These are phyloP conservation scores for Alternaria arborescens DNA, from an alignment of 2,329 filamentous ascomycete species.

Conservation along the genomic window DNA sequence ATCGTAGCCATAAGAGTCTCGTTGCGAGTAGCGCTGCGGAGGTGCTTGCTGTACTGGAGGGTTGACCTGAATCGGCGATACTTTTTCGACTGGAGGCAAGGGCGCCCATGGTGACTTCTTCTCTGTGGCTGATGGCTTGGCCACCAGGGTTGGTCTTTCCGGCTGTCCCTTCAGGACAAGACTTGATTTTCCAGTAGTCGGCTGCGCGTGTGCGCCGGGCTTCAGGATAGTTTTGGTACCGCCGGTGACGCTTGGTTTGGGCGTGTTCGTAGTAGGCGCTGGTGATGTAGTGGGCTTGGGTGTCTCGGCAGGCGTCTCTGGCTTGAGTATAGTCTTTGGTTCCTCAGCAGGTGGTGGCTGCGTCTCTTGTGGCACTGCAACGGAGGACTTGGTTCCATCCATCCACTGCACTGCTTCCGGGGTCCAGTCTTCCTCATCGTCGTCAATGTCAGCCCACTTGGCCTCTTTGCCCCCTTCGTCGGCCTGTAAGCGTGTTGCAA, in stretches of 20 bases:
- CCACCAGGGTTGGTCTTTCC: constrained; percentile 76
- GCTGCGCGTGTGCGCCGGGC: constrained; percentile 52
- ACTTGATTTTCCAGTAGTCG: constrained; percentile 56
- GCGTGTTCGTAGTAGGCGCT: constrained; percentile 36
- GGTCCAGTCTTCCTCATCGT: constrained; percentile 87
- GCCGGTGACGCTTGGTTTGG: constrained; percentile 48
- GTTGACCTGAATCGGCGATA: constrained; percentile 73
- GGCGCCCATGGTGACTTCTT: constrained; percentile 92
- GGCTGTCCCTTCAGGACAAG: constrained; percentile 72
- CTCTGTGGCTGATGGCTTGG: constrained; percentile 75
- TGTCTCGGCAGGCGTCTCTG: constrained; percentile 51
- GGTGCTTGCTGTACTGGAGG: constrained; percentile 54
- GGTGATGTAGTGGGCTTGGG: constrained; percentile 32
- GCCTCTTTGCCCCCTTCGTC: constrained; percentile 77
- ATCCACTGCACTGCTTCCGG: constrained; percentile 88
- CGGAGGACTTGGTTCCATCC: constrained; percentile 82
- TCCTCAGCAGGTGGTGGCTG: constrained; percentile 42
- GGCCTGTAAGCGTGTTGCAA: constrained; percentile 79
- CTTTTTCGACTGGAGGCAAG: constrained; percentile 83
- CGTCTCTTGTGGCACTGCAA: constrained; percentile 64
- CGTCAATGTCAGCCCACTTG: constrained; percentile 90
- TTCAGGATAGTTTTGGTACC: constrained; percentile 60
- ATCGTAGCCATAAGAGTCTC: constrained; percentile 66
- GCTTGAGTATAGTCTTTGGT: constrained; percentile 35
- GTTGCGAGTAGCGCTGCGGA: constrained; percentile 60